Base-by-base conservation (phyloP, 1,284 basidiomycete genomes). In the Trametes versicolor region DNA sequence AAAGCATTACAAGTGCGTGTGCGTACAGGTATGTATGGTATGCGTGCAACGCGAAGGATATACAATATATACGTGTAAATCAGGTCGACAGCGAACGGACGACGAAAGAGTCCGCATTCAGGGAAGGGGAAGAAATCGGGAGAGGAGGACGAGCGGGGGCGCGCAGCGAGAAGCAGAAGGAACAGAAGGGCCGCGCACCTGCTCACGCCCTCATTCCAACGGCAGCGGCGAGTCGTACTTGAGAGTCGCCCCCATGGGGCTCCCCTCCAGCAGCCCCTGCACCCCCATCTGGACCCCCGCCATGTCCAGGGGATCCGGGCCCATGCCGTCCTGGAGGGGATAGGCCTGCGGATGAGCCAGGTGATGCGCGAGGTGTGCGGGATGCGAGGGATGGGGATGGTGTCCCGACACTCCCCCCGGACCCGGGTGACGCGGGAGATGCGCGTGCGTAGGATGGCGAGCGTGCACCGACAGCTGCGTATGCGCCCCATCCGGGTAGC, bases 181-280 rank as follows among this genome's bases (percentile, higher is more conserved):
- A 29, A 5, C 36, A 50, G 6, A 23, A 57, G 15, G 48, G 19
- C 36, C n/a, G 50, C 51, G 48, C 48, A 50, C 48, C 48, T 48
- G 63, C 49, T 62, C 68, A 72, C 58, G 72, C 74, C 71, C 72
- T 76, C 73, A 75, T 74, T 74, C 74, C 75, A 72, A 74, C 71
- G 71, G 73, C 71, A 73, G 73, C 69, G 71, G 73, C 58, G 74
- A 75, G 68, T 73, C 74, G 74, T 74, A 76, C 74, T 71, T 75
- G 70, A 74, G 60, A 25, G 52, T 70, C 73, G 70, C 71, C 64
- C 68, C 73, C 66, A 60, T 58, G 67, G 70, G 69, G 58, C 68
- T 74, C 67, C 47, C 69, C 65, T 61, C 68, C 71, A 61, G 67
- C 54, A 67, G 65, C 69, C 65, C 69, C 71, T 55, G 66, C 71